Base-by-base conservation (phyloP, 352 stramenopile species). In the Pythium pyrilobum region DNA sequence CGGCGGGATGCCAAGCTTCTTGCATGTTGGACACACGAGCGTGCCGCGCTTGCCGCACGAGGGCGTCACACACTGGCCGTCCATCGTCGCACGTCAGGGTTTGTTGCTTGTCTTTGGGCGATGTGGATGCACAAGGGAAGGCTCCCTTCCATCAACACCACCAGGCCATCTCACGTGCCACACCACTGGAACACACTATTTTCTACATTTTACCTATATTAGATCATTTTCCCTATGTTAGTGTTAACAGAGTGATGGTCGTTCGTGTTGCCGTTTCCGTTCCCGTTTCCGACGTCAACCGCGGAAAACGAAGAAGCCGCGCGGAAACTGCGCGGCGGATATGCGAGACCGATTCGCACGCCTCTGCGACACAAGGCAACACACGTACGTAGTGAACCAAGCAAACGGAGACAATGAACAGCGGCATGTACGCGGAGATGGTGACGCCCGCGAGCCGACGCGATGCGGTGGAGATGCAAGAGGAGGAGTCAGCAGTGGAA, bases 11-110 rank as follows among this genome's bases (percentile, higher is more conserved):
- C 81, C 84, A 24, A 97, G 66, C 69, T 95, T 96, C 66, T 92
- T 91, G 76, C 90, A 97, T 15, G 84, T 96, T 23, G 91, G 91
- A 56, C 91, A 97, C 46, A 82, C 67, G 65, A 97, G 89, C 56
- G 79, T 73, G 42, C 85, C 87, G 48, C 67, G 71, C 71, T 97
- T 95, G 49, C 56, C 55, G 70, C 76, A 96, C 36, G 59, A 86
- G 39, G 71, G 75, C 32, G 81, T 92, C 66, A 87, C 79, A 62
- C 82, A 92, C 37, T 29, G 27, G 31, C 50, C 39, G 28, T 52
- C 60, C 45, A 49, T 64, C 54, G 13, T 37, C 11, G n/a, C n/a
- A n/a, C n/a, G n/a, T n/a, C n/a, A n/a, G n/a, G 42, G 15, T 41
- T 33, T 42, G 2, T 21, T 24, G 11, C n/a, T n/a, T n/a, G n/a